Conservation (phyloP, 2,329 filamentous ascomycete genomes). For the Ascomycota sp. region DNA sequence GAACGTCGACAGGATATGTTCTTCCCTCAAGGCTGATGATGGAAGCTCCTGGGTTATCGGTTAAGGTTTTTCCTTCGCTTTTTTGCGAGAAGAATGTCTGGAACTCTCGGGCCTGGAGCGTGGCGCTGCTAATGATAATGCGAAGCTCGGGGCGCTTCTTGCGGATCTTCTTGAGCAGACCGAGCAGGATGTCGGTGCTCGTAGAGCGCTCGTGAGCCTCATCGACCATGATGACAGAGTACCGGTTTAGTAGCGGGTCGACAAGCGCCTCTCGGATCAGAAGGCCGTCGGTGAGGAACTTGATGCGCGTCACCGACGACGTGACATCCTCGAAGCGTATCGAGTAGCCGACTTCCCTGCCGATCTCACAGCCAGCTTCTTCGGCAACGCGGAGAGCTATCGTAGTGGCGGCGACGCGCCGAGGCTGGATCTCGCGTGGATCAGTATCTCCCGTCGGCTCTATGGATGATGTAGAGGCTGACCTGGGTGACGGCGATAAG, state of each 20-base stretch:
- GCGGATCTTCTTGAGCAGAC: constrained; percentile 75
- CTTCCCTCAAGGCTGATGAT: constrained; percentile 78
- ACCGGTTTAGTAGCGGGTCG: constrained; percentile 74
- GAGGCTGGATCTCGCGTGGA: constrained; percentile 36
- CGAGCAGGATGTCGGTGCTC: constrained; percentile 78
- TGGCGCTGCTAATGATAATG: constrained; percentile 84
- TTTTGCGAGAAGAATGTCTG: constrained; percentile 48
- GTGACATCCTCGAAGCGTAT: constrained; percentile 87
- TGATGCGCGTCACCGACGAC: constrained; percentile 67
- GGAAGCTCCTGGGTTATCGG: constrained; percentile 10
- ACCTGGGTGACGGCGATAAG: constrained; percentile 81
- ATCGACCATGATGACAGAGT: constrained; percentile 94
- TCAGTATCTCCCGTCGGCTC: neutral
- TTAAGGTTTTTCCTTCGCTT: constrained; percentile 15
- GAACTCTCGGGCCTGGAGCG: constrained; percentile 75
- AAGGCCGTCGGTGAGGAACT: constrained; percentile 87
- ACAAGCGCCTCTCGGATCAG: constrained; percentile 82
- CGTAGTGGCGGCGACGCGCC: constrained; percentile 76
- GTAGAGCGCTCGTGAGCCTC: constrained; percentile 90
- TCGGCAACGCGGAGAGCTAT: constrained; percentile 78
- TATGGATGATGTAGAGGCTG: constrained; percentile 8
- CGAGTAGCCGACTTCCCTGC: constrained; percentile 82
- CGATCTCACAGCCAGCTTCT: constrained; percentile 68
- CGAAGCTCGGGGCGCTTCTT: constrained; percentile 62
- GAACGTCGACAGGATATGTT: constrained; percentile 70